Conservation (phyloP, 176 grass and related monocot genomes). For the Triticum timopheevii region DNA sequence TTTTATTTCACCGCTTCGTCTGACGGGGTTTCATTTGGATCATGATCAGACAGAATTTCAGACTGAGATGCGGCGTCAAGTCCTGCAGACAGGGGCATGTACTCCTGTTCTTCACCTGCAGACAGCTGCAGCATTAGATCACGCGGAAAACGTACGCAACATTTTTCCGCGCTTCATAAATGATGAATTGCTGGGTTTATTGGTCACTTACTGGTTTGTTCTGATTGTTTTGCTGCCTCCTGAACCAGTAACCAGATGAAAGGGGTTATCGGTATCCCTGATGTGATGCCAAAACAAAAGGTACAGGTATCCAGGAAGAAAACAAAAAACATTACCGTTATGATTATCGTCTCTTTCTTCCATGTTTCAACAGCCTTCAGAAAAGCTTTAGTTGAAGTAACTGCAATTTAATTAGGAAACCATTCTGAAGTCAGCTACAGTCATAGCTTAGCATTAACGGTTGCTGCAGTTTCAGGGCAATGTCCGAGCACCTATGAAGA, state of each 20-base stretch:
- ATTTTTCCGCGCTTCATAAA: not conserved
- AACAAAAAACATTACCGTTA: conserved; percentile 36
- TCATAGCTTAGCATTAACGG: not conserved
- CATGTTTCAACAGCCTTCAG: conserved; percentile 64
- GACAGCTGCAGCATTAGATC: not conserved
- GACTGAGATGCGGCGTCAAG: not conserved
- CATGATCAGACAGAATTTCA: not conserved
- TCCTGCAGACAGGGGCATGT: conserved; percentile 33
- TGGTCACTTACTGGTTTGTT: conserved; percentile 29
- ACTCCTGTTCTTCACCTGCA: conserved; percentile 51
- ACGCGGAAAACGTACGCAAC: not conserved
- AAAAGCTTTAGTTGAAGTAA: conserved; percentile 69
- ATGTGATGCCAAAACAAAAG: too few relatives aligned
- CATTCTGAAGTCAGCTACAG: not conserved
- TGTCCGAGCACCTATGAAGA: conserved; percentile 58
- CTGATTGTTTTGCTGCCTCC: conserved; percentile 35
- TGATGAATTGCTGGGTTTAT: too few relatives aligned
- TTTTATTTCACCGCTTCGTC: conserved; percentile 20
- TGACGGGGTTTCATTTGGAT: not conserved
- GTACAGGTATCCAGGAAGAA: not conserved
- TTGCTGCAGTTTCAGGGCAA: not conserved
- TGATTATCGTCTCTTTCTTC: conserved; percentile 58
- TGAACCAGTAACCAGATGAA: conserved; percentile 28
- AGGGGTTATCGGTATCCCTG: not conserved
- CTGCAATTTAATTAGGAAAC: conserved; percentile 18